Evolutionary conservation across 768 basidiomycete species (phyloP).

Genomic region (Daedaleopsis nitida): DNA sequence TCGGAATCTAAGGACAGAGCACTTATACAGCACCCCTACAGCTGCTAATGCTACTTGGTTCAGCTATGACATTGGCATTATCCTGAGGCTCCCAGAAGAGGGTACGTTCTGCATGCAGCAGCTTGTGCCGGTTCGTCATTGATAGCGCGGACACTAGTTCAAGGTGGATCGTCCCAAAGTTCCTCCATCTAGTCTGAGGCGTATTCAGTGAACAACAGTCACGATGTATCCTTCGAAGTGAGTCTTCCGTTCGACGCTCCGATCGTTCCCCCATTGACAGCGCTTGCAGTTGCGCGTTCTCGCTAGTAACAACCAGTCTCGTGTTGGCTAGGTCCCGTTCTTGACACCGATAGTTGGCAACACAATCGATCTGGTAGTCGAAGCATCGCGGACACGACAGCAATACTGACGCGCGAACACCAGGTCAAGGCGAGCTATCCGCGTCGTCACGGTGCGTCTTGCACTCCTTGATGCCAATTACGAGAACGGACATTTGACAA

Average conservation of each 20-base stretch:
- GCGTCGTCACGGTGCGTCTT: too few relatives aligned
- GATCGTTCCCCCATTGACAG: not conserved
- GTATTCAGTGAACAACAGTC: not conserved
- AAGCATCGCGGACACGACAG: too few relatives aligned
- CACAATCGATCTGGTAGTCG: too few relatives aligned
- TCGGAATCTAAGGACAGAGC: not conserved
- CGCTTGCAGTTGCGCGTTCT: not conserved
- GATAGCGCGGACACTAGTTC: not conserved
- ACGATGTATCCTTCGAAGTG: not conserved
- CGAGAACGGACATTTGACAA: too few relatives aligned
- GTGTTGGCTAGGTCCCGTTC: too few relatives aligned
- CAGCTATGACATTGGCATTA: constrained; percentile 7
- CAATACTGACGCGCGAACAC: too few relatives aligned
- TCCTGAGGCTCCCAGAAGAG: constrained; percentile 9
- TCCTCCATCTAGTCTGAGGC: not conserved
- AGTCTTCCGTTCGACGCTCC: not conserved
- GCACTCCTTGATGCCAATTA: too few relatives aligned
- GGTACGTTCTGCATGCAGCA: not conserved
- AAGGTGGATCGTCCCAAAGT: constrained; percentile 5
- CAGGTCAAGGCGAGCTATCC: too few relatives aligned
- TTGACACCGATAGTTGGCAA: too few relatives aligned
- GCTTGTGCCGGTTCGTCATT: not conserved
- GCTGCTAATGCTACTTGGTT: constrained; percentile 9
- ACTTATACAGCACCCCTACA: not conserved
- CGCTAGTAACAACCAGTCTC: not conserved